Conservation (phyloP, 1,284 basidiomycete species). For the Pseudozyma hubeiensis region DNA sequence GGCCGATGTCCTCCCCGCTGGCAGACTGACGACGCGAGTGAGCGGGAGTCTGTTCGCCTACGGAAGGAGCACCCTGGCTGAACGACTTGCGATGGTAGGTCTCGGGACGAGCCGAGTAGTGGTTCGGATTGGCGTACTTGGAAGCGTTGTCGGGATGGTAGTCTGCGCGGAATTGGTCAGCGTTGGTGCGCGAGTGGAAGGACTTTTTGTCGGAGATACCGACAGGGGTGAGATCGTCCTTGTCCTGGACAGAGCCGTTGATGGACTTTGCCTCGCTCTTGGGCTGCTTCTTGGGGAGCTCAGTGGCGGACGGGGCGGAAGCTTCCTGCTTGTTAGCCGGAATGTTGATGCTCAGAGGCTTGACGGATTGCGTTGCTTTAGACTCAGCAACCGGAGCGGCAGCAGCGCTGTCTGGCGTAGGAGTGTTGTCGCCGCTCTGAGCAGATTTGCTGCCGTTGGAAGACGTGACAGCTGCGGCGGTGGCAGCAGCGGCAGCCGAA, state of each 20-base stretch:
- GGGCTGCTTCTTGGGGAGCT: slow-evolving; percentile 50
- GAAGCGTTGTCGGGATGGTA: slow-evolving; percentile 53
- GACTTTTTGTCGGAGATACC: slow-evolving; percentile 36
- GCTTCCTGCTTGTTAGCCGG: slow-evolving; percentile 29
- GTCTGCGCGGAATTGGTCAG: slow-evolving; percentile 39
- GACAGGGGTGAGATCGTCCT: slow-evolving; percentile 37
- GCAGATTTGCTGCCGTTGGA: slow-evolving; percentile 2
- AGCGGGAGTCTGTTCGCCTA: slow-evolving; percentile 30
- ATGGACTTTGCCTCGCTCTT: slow-evolving; percentile 24
- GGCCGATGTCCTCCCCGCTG: slow-evolving; percentile 48
- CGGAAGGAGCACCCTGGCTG: slow-evolving; percentile 31
- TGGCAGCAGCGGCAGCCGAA: not conserved
- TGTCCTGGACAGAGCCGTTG: slow-evolving; percentile 10
- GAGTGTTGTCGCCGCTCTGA: not conserved
- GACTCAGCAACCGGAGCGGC: slow-evolving; percentile 3
- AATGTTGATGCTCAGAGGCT: slow-evolving; percentile 46
- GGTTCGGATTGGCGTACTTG: slow-evolving; percentile 58
- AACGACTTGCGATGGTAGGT: slow-evolving; percentile 60
- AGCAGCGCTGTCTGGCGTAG: slow-evolving; percentile 9
- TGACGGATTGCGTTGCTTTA: slow-evolving; percentile 25
- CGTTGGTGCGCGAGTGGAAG: slow-evolving; percentile 59
- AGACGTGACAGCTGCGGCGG: not conserved
- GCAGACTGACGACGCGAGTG: slow-evolving; percentile 34
- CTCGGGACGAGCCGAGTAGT: slow-evolving; percentile 60
- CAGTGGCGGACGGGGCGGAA: slow-evolving; percentile 12